phyloP scores from a whole-genome alignment of 1,284 basidiomycete genomes.

The Caloboletus firmus region DNA sequence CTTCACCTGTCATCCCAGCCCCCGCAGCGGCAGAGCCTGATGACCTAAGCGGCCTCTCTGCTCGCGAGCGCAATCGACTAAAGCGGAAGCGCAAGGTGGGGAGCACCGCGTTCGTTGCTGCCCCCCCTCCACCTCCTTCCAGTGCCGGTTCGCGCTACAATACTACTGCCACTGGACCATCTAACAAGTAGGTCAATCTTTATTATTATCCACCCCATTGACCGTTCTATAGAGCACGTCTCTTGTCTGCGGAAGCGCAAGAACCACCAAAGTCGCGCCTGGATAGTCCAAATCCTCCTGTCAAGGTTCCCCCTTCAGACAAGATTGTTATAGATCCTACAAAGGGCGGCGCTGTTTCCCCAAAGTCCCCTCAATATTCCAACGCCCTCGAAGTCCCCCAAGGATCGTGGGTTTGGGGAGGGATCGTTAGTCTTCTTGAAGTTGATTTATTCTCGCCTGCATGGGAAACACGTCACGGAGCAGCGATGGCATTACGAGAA shows the following conservation, averaged over 20 bases:
- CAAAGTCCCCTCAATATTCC: conserved; percentile 70
- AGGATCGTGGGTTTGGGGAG: conserved; percentile 89
- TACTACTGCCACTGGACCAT: conserved; percentile 50
- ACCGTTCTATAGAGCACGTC: conserved; percentile 54
- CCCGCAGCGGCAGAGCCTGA: conserved; percentile 40
- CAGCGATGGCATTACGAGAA: conserved; percentile 89
- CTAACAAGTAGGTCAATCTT: conserved; percentile 54
- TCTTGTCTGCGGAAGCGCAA: conserved; percentile 60
- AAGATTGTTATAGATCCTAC: conserved; percentile 74
- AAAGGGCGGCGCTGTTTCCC: conserved; percentile 78
- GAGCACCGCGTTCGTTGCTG: conserved; percentile 73
- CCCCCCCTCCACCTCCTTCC: conserved; percentile 62
- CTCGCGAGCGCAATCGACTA: conserved; percentile 85
- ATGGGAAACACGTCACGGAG: conserved; percentile 96
- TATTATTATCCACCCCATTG: conserved; percentile 8
- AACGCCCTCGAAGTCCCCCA: conserved; percentile 70
- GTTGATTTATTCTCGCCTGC: conserved; percentile 84
- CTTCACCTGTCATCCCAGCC: conserved; percentile 50
- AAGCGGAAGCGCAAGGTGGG: conserved; percentile 90
- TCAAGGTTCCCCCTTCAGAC: conserved; percentile 45
- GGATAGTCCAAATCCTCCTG: conserved; percentile 51
- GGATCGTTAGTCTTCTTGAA: conserved; percentile 79
- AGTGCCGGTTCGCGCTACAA: conserved; percentile 55
- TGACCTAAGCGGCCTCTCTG: conserved; percentile 62
- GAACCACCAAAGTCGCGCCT: conserved; percentile 48